These are phyloP conservation scores for Anacardium occidentale DNA, from an alignment of 345 rosid genomes.

Conservation along the genomic window DNA sequence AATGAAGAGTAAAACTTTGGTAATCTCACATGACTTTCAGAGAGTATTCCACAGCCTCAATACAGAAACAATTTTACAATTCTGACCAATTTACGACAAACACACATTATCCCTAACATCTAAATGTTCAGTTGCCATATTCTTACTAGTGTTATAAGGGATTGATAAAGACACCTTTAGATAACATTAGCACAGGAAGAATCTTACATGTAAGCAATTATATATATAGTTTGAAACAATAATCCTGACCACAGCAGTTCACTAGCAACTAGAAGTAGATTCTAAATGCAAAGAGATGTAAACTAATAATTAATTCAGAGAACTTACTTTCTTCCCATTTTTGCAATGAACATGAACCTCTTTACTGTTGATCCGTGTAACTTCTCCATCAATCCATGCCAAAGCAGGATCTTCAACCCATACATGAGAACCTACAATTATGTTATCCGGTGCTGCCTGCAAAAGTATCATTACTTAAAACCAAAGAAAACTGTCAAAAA, in stretches of 20 bases:
- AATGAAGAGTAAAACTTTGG: background rate
- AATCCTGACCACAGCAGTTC: background rate
- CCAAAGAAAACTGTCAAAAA: conserved; percentile 8
- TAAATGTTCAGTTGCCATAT: too few species aligned
- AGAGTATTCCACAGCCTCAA: background rate
- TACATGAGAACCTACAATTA: conserved; percentile 78
- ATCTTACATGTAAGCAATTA: too few species aligned
- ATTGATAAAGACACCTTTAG: too few species aligned
- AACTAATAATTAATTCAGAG: background rate
- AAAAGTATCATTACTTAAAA: conserved; percentile 17
- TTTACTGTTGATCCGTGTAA: conserved; percentile 46
- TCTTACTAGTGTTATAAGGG: too few species aligned
- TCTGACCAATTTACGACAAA: background rate
- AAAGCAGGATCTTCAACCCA: conserved; percentile 76
- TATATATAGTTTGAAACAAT: too few species aligned
- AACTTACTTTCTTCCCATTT: conserved; percentile 59
- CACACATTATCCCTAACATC: background rate
- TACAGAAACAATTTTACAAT: background rate
- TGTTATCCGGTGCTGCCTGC: conserved; percentile 69
- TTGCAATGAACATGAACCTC: conserved; percentile 49
- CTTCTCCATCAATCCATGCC: conserved; percentile 80
- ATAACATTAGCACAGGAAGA: too few species aligned
- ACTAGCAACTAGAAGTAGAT: background rate
- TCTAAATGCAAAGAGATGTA: background rate
- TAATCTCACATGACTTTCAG: background rate